Percentiles rank a stretch among this genome's conserved stretches.
Evolutionary conservation across 139 green algal genomes (phyloP).

Genomic region (Coccomyxa sp.): DNA sequence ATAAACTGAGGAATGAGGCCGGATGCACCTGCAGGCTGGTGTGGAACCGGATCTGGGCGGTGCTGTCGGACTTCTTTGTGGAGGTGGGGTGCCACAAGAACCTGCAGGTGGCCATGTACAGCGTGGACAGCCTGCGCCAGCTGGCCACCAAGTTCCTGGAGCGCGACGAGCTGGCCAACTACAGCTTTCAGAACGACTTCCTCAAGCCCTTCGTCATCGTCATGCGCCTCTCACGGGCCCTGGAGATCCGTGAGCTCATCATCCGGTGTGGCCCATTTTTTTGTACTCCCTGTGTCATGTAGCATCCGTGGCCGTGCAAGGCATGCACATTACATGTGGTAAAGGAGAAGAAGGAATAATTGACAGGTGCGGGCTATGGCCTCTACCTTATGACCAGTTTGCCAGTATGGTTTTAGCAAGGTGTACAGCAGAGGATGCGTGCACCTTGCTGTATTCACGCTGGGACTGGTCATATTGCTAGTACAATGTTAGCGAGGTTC

Average conservation of each 20-base stretch:
- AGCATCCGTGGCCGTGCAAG: neutral
- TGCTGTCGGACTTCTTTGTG: slow-evolving; percentile 94
- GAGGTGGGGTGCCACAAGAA: slow-evolving; percentile 72
- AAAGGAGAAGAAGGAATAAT: neutral
- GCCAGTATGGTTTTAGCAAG: too few relatives aligned
- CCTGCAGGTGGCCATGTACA: slow-evolving; percentile 89
- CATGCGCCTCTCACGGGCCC: slow-evolving; percentile 76
- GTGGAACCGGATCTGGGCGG: slow-evolving; percentile 92
- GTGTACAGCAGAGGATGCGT: too few relatives aligned
- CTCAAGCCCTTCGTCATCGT: slow-evolving; percentile 96
- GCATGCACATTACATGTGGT: neutral
- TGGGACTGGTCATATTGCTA: too few relatives aligned
- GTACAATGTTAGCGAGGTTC: too few relatives aligned
- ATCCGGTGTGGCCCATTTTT: slow-evolving; percentile 66
- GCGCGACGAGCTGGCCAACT: slow-evolving; percentile 97
- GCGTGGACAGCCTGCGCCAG: slow-evolving; percentile 79
- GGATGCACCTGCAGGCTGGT: too few relatives aligned
- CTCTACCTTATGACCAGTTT: neutral
- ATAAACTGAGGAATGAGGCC: too few relatives aligned
- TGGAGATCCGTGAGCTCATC: slow-evolving; percentile 97
- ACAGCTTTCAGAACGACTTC: slow-evolving; percentile 99
- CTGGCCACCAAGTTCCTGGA: slow-evolving; percentile 93
- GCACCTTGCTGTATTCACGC: too few relatives aligned
- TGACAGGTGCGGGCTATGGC: too few relatives aligned
- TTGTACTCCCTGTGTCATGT: too few relatives aligned